These are phyloP conservation scores for Phanerochaete carnosa DNA, from an alignment of 768 basidiomycete species.

Conservation along the genomic window DNA sequence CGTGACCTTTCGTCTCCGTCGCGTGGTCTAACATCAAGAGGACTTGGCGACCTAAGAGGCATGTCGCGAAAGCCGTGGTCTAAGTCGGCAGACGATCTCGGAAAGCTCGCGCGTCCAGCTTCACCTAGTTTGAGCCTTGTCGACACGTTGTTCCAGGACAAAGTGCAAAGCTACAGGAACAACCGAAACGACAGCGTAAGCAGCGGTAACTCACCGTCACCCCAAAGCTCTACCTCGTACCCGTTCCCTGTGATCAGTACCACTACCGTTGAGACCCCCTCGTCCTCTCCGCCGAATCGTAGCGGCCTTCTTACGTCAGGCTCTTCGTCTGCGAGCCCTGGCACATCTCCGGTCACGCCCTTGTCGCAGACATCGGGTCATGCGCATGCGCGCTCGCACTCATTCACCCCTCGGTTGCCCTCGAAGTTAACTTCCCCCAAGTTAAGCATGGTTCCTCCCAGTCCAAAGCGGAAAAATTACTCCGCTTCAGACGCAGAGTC, in stretches of 20 bases:
- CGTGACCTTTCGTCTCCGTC: conserved; percentile 28
- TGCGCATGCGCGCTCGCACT: conserved; percentile 50
- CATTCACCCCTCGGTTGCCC: conserved; percentile 68
- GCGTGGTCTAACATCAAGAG: conserved; percentile 16
- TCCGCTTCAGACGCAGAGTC: conserved; percentile 34
- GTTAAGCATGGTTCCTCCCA: conserved; percentile 39
- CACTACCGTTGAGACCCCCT: conserved; percentile 28
- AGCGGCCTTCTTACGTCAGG: conserved; percentile 14
- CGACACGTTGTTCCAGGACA: conserved; percentile 54
- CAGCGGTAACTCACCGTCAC: conserved; percentile 19
- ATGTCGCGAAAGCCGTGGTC: conserved; percentile 78
- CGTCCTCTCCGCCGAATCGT: conserved; percentile 26
- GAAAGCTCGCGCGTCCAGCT: conserved; percentile 38
- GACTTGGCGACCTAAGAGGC: conserved; percentile 62
- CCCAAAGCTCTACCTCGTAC: conserved; percentile 27
- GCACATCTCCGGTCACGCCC: conserved; percentile 20
- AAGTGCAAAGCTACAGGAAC: conserved; percentile 63
- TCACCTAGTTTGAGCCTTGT: conserved; percentile 32
- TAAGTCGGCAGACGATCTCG: conserved; percentile 75
- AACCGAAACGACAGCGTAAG: conserved; percentile 50
- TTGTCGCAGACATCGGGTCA: conserved; percentile 41
- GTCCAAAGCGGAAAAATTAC: conserved; percentile 55
- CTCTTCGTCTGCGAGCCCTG: conserved; percentile 21
- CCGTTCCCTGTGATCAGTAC: conserved; percentile 29
- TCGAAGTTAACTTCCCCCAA: conserved; percentile 63